Conservation (phyloP, 306 rosid genomes). For the Vachellia collinsii region DNA sequence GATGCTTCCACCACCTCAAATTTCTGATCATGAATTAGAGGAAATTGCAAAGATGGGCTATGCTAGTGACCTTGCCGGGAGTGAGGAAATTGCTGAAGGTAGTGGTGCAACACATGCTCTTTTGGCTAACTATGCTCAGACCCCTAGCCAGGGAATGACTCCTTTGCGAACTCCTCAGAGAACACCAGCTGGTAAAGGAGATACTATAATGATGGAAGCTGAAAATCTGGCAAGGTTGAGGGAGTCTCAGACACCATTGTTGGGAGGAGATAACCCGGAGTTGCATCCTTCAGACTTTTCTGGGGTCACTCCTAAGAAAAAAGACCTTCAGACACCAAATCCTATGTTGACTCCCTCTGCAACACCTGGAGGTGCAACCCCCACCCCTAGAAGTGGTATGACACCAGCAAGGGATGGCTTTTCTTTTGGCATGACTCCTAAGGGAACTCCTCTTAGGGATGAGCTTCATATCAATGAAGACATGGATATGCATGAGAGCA, state of each 20-base stretch:
- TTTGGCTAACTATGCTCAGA: constrained; percentile 86
- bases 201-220: constrained; percentile 96
- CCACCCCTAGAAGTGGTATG: constrained; percentile 82
- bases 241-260: constrained; percentile 92
- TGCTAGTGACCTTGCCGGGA: constrained; percentile 84
- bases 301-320: constrained; percentile 92
- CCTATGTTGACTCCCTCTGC: constrained; percentile 87
- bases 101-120: constrained; percentile 88
- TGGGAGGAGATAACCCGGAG: constrained; percentile 96
- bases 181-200: constrained; percentile 94
- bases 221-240: constrained; percentile 94
- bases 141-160: constrained; percentile 78
- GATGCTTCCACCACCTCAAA: constrained; percentile 98
- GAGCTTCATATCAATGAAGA: constrained; percentile 87
- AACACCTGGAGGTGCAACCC: constrained; percentile 80
- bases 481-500: constrained; percentile 66
- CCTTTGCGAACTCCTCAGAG: constrained; percentile 91
- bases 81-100: constrained; percentile 74
- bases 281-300: constrained; percentile 96
- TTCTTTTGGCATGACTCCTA: constrained; percentile 79
- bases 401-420: constrained; percentile 90
- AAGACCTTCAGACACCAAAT: constrained; percentile 83
- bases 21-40: constrained; percentile 88
- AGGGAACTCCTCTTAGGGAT: constrained; percentile 90
- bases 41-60: constrained; percentile 97